Evolutionary conservation across 352 stramenopile genomes (phyloP).

Genomic region (Globisporangium paroecandrum): DNA sequence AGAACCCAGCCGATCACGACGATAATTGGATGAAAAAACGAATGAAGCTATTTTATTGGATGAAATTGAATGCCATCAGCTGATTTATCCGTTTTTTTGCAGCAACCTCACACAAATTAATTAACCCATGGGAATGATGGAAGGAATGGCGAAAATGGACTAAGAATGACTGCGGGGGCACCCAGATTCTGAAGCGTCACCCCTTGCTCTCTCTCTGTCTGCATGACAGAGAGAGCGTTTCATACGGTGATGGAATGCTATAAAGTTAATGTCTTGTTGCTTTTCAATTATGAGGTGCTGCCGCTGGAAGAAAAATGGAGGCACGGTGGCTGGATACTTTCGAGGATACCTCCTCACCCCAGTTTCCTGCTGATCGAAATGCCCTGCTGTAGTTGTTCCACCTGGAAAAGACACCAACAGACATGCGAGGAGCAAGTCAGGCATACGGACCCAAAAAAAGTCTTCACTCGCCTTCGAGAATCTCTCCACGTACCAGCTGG

Average conservation of each 20-base stretch:
- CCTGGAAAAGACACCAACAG: constrained; percentile 18
- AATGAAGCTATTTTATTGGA: neutral
- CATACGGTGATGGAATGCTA: neutral
- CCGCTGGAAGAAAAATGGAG: neutral
- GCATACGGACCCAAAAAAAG: neutral
- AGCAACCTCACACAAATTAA: neutral
- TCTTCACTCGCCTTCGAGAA: neutral
- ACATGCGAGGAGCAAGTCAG: constrained; percentile 3
- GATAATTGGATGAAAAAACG: neutral
- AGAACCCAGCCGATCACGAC: neutral
- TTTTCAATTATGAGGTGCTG: neutral
- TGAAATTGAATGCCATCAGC: neutral
- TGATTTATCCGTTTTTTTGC: constrained; percentile 3
- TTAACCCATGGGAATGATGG: neutral
- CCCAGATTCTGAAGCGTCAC: neutral
- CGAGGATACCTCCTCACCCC: constrained; percentile 27
- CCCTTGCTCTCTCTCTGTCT: neutral
- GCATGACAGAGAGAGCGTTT: neutral
- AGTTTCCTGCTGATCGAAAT: constrained; percentile 45
- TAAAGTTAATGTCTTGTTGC: constrained; percentile 10
- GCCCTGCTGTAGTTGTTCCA: constrained; percentile 51
- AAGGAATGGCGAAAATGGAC: neutral
- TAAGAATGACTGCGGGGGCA: neutral
- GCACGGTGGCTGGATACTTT: neutral
- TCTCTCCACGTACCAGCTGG: constrained; percentile 43